Conservation (phyloP, 106 monocot species). For the Phalaenopsis aphrodite region DNA sequence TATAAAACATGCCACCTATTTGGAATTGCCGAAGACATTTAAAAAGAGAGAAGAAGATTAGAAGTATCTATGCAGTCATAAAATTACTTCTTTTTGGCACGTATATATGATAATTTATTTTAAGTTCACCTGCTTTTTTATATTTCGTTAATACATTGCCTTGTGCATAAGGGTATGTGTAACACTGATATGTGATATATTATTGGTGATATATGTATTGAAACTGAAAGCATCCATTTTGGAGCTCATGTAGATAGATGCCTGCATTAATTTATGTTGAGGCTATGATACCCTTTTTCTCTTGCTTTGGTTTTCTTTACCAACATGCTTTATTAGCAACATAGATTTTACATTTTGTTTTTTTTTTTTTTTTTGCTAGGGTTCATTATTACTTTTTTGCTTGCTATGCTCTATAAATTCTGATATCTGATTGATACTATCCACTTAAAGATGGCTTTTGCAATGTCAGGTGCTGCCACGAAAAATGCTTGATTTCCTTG, state of each 20-base stretch:
- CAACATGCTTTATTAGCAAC: background rate
- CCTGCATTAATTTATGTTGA: background rate
- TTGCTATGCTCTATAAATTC: background rate
- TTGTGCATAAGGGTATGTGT: background rate
- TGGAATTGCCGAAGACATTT: background rate
- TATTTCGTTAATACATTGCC: background rate
- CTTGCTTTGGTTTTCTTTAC: background rate
- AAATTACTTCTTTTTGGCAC: background rate
- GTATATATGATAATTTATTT: background rate
- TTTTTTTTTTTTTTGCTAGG: background rate
- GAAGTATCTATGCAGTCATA: background rate
- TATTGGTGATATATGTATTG: background rate
- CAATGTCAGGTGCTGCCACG: slow-evolving; percentile 2
- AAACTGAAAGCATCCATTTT: background rate
- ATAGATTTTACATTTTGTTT: background rate
- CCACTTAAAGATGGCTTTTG: background rate
- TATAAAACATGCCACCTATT: background rate
- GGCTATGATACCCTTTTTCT: background rate
- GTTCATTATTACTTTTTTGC: background rate
- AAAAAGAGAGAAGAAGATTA: background rate
- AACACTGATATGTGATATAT: background rate
- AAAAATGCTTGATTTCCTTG: slow-evolving; percentile 7
- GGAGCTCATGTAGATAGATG: background rate
- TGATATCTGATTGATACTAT: background rate
- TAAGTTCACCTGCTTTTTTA: background rate